A percentile compares a stretch with the other conserved stretches of the same genome.
phyloP scores from a whole-genome alignment of 2,329 filamentous ascomycete species.

The Fusarium luffae region DNA sequence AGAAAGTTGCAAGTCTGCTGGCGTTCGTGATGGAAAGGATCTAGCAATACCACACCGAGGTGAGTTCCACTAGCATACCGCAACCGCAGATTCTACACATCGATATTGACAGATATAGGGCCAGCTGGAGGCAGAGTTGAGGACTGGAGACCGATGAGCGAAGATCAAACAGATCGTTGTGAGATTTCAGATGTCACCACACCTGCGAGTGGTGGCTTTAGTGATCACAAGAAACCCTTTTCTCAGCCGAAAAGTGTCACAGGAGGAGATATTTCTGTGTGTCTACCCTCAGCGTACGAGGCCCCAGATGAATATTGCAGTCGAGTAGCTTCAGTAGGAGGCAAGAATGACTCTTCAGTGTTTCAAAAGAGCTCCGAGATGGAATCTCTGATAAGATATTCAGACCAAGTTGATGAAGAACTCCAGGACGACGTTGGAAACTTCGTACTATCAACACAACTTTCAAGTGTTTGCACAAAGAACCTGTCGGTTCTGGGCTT shows the following conservation, averaged over 20 bases:
- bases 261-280: neutral
- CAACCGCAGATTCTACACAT: neutral
- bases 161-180: constrained; percentile 7
- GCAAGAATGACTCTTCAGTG: neutral
- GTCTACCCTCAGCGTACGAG: neutral
- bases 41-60: neutral
- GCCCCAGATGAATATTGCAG: neutral
- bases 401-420: neutral
- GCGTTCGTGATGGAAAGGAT: neutral
- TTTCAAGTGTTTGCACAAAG: constrained; percentile 10
- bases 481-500: constrained; percentile 14
- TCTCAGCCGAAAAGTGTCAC: neutral
- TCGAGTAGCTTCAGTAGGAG: neutral
- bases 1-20: neutral
- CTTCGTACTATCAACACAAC: constrained; percentile 3
- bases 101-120: constrained; percentile 1
- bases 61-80: neutral
- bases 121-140: constrained; percentile 16
- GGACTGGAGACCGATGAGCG: constrained; percentile 24
- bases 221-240: neutral
- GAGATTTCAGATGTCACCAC: neutral
- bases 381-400: neutral
- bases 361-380: neutral
- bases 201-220: neutral
- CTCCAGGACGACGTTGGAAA: neutral